A percentile compares a stretch with the other conserved stretches of the same genome.
phyloP scores from a whole-genome alignment of 148 eudicot genomes.

The Bassia scoparia region DNA sequence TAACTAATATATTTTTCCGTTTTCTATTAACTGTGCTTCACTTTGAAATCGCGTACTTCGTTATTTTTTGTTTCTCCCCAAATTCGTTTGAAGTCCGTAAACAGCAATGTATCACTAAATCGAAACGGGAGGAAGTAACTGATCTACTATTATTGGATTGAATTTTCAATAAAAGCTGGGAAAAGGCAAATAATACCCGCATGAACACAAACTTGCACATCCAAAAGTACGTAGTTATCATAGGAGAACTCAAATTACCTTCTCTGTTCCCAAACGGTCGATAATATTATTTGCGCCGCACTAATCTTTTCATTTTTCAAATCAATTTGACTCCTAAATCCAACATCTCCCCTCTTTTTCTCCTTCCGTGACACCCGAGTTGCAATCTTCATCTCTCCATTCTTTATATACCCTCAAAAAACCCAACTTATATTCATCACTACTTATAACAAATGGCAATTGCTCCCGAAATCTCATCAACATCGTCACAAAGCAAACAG shows the following conservation, averaged over 20 bases:
- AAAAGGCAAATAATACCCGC: neutral
- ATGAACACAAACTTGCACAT: neutral
- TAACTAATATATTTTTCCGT: no score
- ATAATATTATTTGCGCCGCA: slow-evolving; percentile 3
- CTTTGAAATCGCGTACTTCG: no score
- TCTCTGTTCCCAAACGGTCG: slow-evolving; percentile 22
- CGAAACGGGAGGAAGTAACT: no score
- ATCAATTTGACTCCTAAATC: neutral
- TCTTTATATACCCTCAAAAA: neutral
- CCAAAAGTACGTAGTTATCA: neutral
- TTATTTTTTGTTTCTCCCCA: no score
- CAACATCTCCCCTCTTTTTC: slow-evolving; percentile 14
- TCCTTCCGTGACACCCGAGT: slow-evolving; percentile 16
- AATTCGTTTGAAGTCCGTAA: no score
- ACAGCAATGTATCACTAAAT: no score
- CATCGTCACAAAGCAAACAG: slow-evolving; percentile 15
- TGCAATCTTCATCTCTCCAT: neutral
- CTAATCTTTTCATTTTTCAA: slow-evolving; percentile 8
- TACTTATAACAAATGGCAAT: slow-evolving; percentile 44
- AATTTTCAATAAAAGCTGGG: no score
- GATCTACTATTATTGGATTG: no score
- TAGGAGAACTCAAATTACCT: slow-evolving; percentile 10
- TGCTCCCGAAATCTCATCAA: slow-evolving; percentile 42
- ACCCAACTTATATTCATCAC: neutral
- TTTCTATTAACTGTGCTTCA: no score